A percentile compares a stretch with the other conserved stretches of the same genome.
These are phyloP conservation scores for Auxenochlorella pyrenoidosa DNA, from an alignment of 139 green algal species.

Conservation along the genomic window DNA sequence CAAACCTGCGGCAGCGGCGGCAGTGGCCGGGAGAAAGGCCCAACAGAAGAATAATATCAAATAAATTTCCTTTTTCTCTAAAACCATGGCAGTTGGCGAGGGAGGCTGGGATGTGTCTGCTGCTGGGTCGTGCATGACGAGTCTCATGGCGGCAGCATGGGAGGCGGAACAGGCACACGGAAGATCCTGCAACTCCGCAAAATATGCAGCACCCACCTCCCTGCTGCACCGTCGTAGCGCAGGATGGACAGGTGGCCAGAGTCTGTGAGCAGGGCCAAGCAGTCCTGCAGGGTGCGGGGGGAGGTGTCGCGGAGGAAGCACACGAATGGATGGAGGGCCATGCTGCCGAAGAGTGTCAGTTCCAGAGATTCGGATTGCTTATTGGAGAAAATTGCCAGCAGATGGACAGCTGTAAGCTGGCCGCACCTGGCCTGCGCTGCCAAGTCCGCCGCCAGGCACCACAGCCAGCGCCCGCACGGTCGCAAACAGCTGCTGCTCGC, in stretches of 20 bases:
- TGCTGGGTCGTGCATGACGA: not conserved
- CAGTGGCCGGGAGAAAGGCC: not conserved
- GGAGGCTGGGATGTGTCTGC: too few species aligned
- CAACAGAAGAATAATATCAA: too few species aligned
- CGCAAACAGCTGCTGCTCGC: conserved; percentile 22
- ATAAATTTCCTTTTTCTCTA: too few species aligned
- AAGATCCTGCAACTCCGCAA: too few species aligned
- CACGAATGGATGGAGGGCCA: not conserved
- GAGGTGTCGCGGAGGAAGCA: not conserved
- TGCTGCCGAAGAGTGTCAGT: too few species aligned
- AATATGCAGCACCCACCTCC: not conserved
- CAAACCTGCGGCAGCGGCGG: not conserved
- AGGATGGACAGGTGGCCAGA: conserved; percentile 23
- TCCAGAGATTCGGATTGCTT: too few species aligned
- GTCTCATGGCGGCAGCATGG: not conserved
- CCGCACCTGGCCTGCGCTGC: not conserved
- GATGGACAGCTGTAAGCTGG: too few species aligned
- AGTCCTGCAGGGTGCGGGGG: not conserved
- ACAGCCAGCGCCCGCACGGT: not conserved
- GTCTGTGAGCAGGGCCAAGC: conserved; percentile 20
- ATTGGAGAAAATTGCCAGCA: too few species aligned
- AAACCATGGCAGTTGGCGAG: not conserved
- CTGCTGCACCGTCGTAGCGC: not conserved
- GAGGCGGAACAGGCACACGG: not conserved
- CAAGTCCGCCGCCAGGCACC: not conserved